Percentiles rank a stretch among this genome's conserved stretches.
Evolutionary conservation across 805 yeast species (phyloP).

Genomic region (Yarrowia sp.): DNA sequence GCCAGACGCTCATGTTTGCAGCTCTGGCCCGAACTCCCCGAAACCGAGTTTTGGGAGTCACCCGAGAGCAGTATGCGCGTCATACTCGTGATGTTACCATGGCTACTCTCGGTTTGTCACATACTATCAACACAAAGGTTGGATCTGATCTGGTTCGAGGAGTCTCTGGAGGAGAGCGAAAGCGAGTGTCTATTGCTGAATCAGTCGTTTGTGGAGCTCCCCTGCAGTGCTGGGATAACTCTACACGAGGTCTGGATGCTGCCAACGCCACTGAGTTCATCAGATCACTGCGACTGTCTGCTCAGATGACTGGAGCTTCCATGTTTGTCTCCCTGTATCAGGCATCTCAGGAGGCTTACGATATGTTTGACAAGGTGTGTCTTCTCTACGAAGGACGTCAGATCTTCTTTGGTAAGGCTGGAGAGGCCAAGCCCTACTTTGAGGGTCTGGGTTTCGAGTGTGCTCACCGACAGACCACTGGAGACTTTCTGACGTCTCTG

Average conservation of each 20-base stretch:
- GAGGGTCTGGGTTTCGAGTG: slow-evolving; percentile 55
- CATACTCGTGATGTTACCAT: slow-evolving; percentile 53
- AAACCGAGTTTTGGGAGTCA: slow-evolving; percentile 58
- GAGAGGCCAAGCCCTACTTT: slow-evolving; percentile 50
- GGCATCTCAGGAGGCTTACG: slow-evolving; percentile 63
- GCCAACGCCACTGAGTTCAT: slow-evolving; percentile 68
- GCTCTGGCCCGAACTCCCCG: slow-evolving; percentile 61
- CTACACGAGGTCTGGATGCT: slow-evolving; percentile 69
- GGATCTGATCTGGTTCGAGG: slow-evolving; percentile 69
- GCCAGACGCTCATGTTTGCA: slow-evolving; percentile 62
- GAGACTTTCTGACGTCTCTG: slow-evolving; percentile 56
- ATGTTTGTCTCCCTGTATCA: slow-evolving; percentile 67
- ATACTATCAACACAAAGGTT: slow-evolving; percentile 60
- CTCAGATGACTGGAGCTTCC: slow-evolving; percentile 55
- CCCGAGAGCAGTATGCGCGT: slow-evolving; percentile 53
- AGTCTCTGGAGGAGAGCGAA: slow-evolving; percentile 71
- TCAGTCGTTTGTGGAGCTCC: slow-evolving; percentile 48
- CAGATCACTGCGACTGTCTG: slow-evolving; percentile 57
- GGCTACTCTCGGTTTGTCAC: slow-evolving; percentile 51
- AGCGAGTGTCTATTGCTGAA: slow-evolving; percentile 69
- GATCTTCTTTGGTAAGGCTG: slow-evolving; percentile 57
- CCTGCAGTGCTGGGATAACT: slow-evolving; percentile 64
- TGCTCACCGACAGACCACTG: slow-evolving; percentile 58
- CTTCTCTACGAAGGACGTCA: slow-evolving; percentile 61
- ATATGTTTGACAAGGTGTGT: slow-evolving; percentile 59